A percentile compares a stretch with the other conserved stretches of the same genome.
Evolutionary conservation across 2,329 filamentous ascomycete species (phyloP).

Genomic region (Chalara sp.): DNA sequence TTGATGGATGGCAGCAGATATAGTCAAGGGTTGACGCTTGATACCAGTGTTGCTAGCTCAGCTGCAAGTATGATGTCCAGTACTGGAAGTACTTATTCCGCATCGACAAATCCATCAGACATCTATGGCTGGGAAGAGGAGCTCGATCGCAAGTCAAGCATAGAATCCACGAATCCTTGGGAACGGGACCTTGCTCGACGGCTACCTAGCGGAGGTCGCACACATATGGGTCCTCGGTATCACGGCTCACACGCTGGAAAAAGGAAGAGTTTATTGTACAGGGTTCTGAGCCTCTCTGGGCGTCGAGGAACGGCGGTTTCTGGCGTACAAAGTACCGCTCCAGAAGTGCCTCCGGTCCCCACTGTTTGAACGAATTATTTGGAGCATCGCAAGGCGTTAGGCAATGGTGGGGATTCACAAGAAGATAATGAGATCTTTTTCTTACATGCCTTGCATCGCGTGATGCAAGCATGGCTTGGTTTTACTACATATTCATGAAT

Average conservation of each 20-base stretch:
- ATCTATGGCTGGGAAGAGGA: conserved; percentile 50
- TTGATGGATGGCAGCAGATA: conserved; percentile 15
- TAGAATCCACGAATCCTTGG: conserved; percentile 16
- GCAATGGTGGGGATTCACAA: background rate
- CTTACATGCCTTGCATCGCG: background rate
- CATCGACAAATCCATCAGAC: conserved; percentile 29
- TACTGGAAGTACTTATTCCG: conserved; percentile 26
- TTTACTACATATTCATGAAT: background rate
- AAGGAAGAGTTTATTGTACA: conserved; percentile 1
- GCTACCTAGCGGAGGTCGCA: conserved; percentile 15
- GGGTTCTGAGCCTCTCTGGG: background rate
- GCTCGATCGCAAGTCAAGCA: conserved; percentile 28
- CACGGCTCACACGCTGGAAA: background rate
- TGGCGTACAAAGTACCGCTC: background rate
- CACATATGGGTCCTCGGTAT: conserved; percentile 8
- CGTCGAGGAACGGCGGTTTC: background rate
- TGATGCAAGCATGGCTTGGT: background rate
- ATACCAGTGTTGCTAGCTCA: conserved; percentile 27
- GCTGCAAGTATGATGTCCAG: conserved; percentile 24
- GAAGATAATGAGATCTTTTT: background rate
- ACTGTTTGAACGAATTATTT: background rate
- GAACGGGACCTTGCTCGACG: conserved; percentile 13
- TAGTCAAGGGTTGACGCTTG: conserved; percentile 15
- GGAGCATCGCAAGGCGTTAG: background rate
- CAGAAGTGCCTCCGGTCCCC: background rate